Evolutionary conservation across 805 yeast genomes (phyloP).

Genomic region (Barnettozyma sp.): DNA sequence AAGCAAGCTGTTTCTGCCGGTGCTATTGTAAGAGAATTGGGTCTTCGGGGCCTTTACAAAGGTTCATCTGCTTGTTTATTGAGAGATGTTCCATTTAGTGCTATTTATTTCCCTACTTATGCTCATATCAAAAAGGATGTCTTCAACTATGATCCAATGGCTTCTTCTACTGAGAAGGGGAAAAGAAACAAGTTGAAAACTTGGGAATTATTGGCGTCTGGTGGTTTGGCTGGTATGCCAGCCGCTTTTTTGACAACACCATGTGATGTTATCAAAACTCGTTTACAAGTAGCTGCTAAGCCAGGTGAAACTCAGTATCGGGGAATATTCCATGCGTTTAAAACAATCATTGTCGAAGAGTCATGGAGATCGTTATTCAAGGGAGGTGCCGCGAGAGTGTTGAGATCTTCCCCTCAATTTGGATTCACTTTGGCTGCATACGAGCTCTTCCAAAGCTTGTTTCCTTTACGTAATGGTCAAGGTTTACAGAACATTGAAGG

Average conservation of each 20-base stretch:
- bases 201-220: constrained; percentile 79
- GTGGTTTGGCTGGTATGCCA: constrained; percentile 97
- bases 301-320: constrained; percentile 70
- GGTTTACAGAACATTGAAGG: constrained; percentile 20
- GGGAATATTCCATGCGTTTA: constrained; percentile 73
- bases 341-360: constrained; percentile 71
- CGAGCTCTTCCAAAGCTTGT: constrained; percentile 73
- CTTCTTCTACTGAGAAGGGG: constrained; percentile 36
- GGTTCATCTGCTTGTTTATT: constrained; percentile 88
- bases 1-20: constrained; percentile 52
- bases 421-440: constrained; percentile 98
- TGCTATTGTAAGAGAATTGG: constrained; percentile 69
- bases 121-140: constrained; percentile 82
- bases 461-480: constrained; percentile 50
- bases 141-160: constrained; percentile 71
- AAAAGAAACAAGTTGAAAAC: constrained; percentile 58
- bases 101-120: constrained; percentile 95
- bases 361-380: constrained; percentile 84
- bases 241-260: constrained; percentile 97
- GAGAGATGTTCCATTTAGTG: constrained; percentile 95
- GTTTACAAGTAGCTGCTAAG: constrained; percentile 80
- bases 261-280: constrained; percentile 92
- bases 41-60: constrained; percentile 78
- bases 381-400: constrained; percentile 92
- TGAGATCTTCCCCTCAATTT: constrained; percentile 95